Evolutionary conservation across 2,329 filamentous ascomycete genomes (phyloP).

Genomic region (Mollisia scopiformis): DNA sequence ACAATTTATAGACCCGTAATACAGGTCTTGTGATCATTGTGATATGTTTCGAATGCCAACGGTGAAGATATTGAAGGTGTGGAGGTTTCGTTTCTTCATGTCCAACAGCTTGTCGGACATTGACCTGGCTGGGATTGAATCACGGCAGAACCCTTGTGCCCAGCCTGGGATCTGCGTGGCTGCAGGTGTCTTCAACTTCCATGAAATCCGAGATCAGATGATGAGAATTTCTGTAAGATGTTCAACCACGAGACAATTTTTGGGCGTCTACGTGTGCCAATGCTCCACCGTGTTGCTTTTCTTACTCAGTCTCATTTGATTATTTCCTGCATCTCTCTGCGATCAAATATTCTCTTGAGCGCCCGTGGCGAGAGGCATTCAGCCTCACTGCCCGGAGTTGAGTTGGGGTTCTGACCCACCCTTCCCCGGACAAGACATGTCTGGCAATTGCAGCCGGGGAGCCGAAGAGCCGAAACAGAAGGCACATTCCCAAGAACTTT

Average conservation of each 20-base stretch:
- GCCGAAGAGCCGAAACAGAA: too few relatives aligned
- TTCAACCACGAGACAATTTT: background rate
- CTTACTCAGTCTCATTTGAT: background rate
- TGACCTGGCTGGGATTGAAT: background rate
- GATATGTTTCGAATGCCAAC: background rate
- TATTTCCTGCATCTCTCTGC: background rate
- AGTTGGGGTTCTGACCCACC: too few relatives aligned
- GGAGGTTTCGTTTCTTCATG: background rate
- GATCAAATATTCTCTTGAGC: background rate
- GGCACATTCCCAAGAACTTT: too few relatives aligned
- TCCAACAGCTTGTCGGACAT: background rate
- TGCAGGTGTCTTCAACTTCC: background rate
- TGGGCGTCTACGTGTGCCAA: background rate
- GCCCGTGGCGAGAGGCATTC: background rate
- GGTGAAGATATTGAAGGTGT: background rate
- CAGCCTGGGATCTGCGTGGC: too few relatives aligned
- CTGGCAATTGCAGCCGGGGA: too few relatives aligned
- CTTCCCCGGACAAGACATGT: too few relatives aligned
- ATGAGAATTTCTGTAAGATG: background rate
- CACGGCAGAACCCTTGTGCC: background rate
- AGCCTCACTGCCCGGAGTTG: background rate
- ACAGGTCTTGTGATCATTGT: conserved; percentile 29
- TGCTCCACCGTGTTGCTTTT: background rate
- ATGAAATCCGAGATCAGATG: background rate
- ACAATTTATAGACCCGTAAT: conserved; percentile 14